A percentile compares a stretch with the other conserved stretches of the same genome.
phyloP scores from a whole-genome alignment of 768 basidiomycete species.

The Panaeolus cyanescens region DNA sequence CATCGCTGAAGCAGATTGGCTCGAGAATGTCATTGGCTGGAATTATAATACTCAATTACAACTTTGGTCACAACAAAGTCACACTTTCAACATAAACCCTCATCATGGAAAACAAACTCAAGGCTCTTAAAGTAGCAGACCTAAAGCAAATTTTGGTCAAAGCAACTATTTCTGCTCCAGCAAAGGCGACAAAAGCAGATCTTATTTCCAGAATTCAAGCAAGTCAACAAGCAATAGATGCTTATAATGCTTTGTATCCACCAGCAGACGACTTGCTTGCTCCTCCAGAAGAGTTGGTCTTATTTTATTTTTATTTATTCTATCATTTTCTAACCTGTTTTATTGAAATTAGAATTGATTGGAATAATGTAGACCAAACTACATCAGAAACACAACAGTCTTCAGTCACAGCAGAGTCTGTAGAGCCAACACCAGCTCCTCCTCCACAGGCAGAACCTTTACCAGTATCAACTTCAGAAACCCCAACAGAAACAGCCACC shows the following conservation, averaged over 20 bases:
- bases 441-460: constrained; percentile 3
- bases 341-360: constrained; percentile 36
- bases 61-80: constrained; percentile 11
- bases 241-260: constrained; percentile 44
- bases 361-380: constrained; percentile 28
- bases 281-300: constrained; percentile 33
- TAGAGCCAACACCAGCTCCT: constrained; percentile 13
- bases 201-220: constrained; percentile 65
- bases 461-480: constrained; percentile 1
- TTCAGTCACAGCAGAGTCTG: constrained; percentile 17
- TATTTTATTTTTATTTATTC: not conserved
- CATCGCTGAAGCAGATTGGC: constrained; percentile 30
- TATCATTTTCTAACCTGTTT: constrained; percentile 6
- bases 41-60: constrained; percentile 6
- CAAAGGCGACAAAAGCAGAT: constrained; percentile 67
- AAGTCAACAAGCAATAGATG: constrained; percentile 48
- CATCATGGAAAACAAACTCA: constrained; percentile 43
- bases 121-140: constrained; percentile 72
- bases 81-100: too few species aligned
- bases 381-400: constrained; percentile 19
- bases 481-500: not conserved
- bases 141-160: constrained; percentile 62
- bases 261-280: constrained; percentile 33
- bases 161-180: constrained; percentile 48
- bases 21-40: constrained; percentile 19